Conservation (phyloP, 1,139 yeast species). For the Barnettozyma hawaiiensis region DNA sequence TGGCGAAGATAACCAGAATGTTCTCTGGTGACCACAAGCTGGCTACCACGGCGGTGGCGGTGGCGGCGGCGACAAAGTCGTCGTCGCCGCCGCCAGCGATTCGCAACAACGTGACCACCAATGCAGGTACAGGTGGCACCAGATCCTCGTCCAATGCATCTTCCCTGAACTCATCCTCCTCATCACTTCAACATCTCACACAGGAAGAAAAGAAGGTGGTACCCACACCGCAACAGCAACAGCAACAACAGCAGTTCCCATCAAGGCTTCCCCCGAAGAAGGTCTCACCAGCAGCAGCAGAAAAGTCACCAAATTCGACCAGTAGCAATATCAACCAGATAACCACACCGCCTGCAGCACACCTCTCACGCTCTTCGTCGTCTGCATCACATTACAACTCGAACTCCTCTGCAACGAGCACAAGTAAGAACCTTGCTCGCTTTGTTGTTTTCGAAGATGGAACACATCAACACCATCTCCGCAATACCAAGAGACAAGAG, state of each 20-base stretch:
- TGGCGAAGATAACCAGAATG: constrained; percentile 29
- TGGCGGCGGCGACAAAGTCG: too few species aligned
- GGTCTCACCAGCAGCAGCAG: neutral
- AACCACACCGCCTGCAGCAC: constrained; percentile 6
- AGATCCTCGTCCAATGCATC: constrained; percentile 10
- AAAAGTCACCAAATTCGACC: neutral
- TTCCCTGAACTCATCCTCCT: constrained; percentile 1
- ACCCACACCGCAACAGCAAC: constrained; percentile 1
- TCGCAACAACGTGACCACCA: constrained; percentile 5
- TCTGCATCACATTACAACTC: constrained; percentile 14
- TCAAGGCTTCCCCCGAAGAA: constrained; percentile 1
- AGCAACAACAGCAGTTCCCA: constrained; percentile 4
- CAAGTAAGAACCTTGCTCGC: constrained; percentile 26
- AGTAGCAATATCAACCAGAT: constrained; percentile 9
- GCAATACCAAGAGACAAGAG: constrained; percentile 80
- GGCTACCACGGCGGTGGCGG: too few species aligned
- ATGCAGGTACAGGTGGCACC: constrained; percentile 1
- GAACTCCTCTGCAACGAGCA: neutral
- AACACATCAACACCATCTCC: constrained; percentile 70
- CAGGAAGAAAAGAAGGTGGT: constrained; percentile 1
- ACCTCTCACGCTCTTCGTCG: constrained; percentile 21
- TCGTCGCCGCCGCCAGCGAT: constrained; percentile 3
- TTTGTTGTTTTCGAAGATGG: constrained; percentile 59
- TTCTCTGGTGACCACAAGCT: constrained; percentile 24
- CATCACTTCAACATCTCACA: constrained; percentile 1